Evolutionary conservation across 345 rosid genomes (phyloP).

Genomic region (rapeseed (Brassica napus)): Da-Ae NC_063436.1:2085501-2086000

Average conservation of each 20-base stretch:
- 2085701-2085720: neutral
- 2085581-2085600: neutral
- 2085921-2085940: conserved; percentile 93
- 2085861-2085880: conserved; percentile 80
- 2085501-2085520: neutral
- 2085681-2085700: conserved; percentile 12
- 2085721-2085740: conserved; percentile 14
- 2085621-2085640: conserved; percentile 12
- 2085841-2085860: conserved; percentile 93
- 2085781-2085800: neutral
- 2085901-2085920: conserved; percentile 91
- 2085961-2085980: conserved; percentile 58
- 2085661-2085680: conserved; percentile 29
- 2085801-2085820: conserved; percentile 85
- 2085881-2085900: conserved; percentile 82
- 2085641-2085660: neutral
- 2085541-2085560: neutral
- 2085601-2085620: neutral
- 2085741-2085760: neutral
- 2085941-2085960: conserved; percentile 57
- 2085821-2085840: conserved; percentile 66
- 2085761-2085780: neutral
- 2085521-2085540: neutral
- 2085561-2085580: neutral
- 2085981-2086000: conserved; percentile 47